Evolutionary conservation across 2,329 filamentous ascomycete genomes (phyloP), one percentile per base, ranked within the genome.

Genomic region (Fusarium hostae): DNA sequence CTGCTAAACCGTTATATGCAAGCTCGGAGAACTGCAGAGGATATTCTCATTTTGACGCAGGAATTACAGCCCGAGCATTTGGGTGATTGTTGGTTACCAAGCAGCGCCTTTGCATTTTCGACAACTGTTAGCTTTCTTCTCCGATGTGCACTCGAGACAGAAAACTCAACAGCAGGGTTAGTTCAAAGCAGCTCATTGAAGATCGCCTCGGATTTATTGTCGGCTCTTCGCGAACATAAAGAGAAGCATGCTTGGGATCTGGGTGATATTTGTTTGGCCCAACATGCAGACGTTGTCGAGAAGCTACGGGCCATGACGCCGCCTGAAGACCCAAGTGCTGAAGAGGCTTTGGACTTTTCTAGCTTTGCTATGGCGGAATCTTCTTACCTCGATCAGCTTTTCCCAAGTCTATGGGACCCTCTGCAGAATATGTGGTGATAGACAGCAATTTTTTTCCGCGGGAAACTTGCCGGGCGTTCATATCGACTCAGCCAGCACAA

Each of bases 101-200:
- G 84, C 6, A 80, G 81, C 40, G 82, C 85, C 1, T 87, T 86
- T 59, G 79, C 82, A 2, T 82, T 86, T n/a, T 82, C 85, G 0
- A 83, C 84, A 3, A 84, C 86, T 0, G 82, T 84, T 18, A 86
- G 83, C 43, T 87, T 87, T 41, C 75, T 88, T 32, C 76, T 88
- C 12, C 81, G 86, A 4, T 85, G 83, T 61, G 85, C 83, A 0
- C 75, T 88, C 4, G 82, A 86, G 59, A 81, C 82, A 6, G 82
- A 83, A 59, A 82, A 79, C 13, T 79, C 79, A 2, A 74, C 79
- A 1, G 68, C 71, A 0, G 78, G 78, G 0, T 77, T 84, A 2
- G 78, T 78, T 5, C 78, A 81, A 41, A 82, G 81, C 50, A 75
- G 72, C 10, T 83, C 84, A 0, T 76, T 87, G 13, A 76, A 77